Percentiles rank a stretch among this genome's conserved stretches.
Evolutionary conservation across 768 basidiomycete species (phyloP).

Genomic region (Chiua virens): DNA sequence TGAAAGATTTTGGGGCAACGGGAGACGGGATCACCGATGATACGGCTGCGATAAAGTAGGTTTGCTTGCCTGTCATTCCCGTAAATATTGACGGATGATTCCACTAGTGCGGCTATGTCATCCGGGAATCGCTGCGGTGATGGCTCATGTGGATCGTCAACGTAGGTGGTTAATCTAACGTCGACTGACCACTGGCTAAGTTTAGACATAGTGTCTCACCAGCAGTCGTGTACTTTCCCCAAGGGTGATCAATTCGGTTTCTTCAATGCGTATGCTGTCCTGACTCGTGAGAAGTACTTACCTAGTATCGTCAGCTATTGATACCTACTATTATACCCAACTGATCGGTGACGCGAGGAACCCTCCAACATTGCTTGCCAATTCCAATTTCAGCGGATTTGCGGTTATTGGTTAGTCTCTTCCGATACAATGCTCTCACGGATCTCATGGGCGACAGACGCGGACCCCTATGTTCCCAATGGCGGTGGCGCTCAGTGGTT

Average conservation of each 20-base stretch:
- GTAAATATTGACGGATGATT: background rate
- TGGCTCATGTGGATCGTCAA: slow-evolving; percentile 55
- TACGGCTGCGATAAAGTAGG: slow-evolving; percentile 67
- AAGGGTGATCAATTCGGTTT: slow-evolving; percentile 41
- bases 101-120: slow-evolving; percentile 56
- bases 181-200: background rate
- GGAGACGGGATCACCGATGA: slow-evolving; percentile 68
- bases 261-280: background rate
- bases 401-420: slow-evolving; percentile 31
- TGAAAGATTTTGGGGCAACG: slow-evolving; percentile 53
- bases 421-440: background rate
- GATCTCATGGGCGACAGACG: slow-evolving; percentile 43
- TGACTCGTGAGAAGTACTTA: slow-evolving; percentile 24
- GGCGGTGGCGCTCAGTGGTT: slow-evolving; percentile 57
- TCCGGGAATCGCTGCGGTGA: slow-evolving; percentile 58
- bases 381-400: slow-evolving; percentile 30
- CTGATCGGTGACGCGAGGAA: slow-evolving; percentile 36
- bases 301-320: slow-evolving; percentile 27
- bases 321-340: too few relatives aligned
- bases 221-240: slow-evolving; percentile 69
- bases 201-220: slow-evolving; percentile 47
- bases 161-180: slow-evolving; percentile 26
- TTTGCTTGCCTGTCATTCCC: background rate
- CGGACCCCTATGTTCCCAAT: slow-evolving; percentile 63
- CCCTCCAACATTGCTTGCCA: slow-evolving; percentile 33